These are phyloP conservation scores for Hymenoscyphus albidus DNA, from an alignment of 2,329 filamentous ascomycete genomes.

Conservation along the genomic window DNA sequence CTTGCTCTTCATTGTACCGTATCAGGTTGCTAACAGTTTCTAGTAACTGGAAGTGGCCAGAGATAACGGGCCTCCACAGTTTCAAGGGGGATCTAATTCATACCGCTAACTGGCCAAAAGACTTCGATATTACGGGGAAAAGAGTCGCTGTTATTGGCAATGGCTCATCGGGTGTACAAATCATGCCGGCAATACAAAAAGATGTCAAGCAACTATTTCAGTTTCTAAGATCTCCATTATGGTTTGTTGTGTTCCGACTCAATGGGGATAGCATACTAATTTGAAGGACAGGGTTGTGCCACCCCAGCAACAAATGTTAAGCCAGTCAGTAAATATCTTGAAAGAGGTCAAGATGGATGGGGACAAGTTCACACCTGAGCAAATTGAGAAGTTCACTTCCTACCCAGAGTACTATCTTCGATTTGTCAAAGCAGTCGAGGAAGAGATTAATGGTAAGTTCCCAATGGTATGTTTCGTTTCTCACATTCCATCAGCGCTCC, in stretches of 20 bases:
- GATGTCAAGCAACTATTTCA: slow-evolving; percentile 41
- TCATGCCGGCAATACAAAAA: slow-evolving; percentile 43
- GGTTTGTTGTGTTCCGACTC: slow-evolving; percentile 23
- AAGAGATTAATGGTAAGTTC: slow-evolving; percentile 20
- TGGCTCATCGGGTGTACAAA: slow-evolving; percentile 50
- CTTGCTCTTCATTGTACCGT: background rate
- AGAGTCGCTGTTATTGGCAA: slow-evolving; percentile 48
- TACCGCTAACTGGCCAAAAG: slow-evolving; percentile 56
- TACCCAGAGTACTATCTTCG: slow-evolving; percentile 44
- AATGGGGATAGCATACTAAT: background rate
- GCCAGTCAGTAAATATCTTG: slow-evolving; percentile 37
- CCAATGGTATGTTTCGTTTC: slow-evolving; percentile 29
- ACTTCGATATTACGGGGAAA: slow-evolving; percentile 45
- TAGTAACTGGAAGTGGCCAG: slow-evolving; percentile 56
- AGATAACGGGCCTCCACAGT: slow-evolving; percentile 51
- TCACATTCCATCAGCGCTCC: slow-evolving; percentile 30
- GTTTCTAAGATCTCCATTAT: slow-evolving; percentile 42
- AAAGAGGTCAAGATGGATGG: slow-evolving; percentile 38
- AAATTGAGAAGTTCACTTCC: slow-evolving; percentile 46
- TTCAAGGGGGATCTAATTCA: slow-evolving; percentile 51
- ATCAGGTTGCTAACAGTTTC: background rate
- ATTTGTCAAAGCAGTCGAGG: slow-evolving; percentile 48
- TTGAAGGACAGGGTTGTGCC: slow-evolving; percentile 33
- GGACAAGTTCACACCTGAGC: slow-evolving; percentile 45
- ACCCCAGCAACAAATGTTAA: slow-evolving; percentile 38